Base-by-base conservation (phyloP, 495 filamentous ascomycete genomes). In the Talaromyces trachyspermus region DNA sequence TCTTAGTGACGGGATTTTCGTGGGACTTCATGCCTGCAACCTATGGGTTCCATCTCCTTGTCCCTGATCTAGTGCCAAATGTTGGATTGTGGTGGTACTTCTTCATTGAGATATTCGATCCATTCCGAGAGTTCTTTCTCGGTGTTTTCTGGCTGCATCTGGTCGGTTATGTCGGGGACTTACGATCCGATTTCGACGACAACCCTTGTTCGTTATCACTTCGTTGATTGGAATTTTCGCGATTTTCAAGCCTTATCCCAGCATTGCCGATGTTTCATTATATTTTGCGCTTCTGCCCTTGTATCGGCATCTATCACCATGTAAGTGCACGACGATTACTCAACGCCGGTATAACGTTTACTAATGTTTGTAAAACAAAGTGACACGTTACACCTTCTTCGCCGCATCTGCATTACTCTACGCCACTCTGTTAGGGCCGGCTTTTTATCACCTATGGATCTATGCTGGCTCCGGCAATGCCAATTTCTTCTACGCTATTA, bases 81-180 rank as follows among this genome's bases (percentile, higher is more conserved):
- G 83, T 94, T 30, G 92, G 92, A 2, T 75, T 98, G 0, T 98
- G 92, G 92, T 98, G 92, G 92, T 98, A 98, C 68, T 98, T 97
- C 66, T 97, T 98, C 68, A 94, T 91, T 55, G 92, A 98, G 67
- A 98, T 98, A 80, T 98, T 98, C 61, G 92, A 98, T 64, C 91
- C 89, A 4, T 98, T 98, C 75, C 81, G 92, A 18, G 83, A 85
- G 41, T 97, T 98, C 72, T 98, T 98, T 74, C 75, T 98, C 2
- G 94, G 86, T 17, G 89, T 97, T 5, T 98, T 98, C 65, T 96
- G 94, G 88, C 78, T 98, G 47, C 94, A 98, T 64, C 72, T 97
- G 41, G 81, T 82, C 2, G 81, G 83, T 30, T 98, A 98, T 63
- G 85, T 92, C 3, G 87, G 81, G 90, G 86, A 0, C 65, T 97